Evolutionary conservation across 192 early-diverging fungal species (phyloP), one percentile per base, ranked within the genome.

Genomic region (Linnemannia elongata): DNA sequence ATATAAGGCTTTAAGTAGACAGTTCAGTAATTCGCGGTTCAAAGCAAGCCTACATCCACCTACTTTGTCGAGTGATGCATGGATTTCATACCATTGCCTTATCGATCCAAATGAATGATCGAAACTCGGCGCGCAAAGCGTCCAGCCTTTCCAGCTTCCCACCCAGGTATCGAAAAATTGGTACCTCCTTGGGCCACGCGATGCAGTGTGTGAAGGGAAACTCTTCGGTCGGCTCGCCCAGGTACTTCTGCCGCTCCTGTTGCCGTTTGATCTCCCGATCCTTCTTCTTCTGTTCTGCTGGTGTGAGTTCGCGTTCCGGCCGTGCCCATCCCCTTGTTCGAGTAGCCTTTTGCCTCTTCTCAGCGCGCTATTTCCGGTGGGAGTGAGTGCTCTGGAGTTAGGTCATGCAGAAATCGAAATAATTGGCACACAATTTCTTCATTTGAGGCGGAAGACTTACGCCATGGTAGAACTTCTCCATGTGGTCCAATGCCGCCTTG

Each of bases 81-180:
- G 6, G 27, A 22, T 22, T 22, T 42, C 69, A 36, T 78, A 79
- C 78, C 70, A 79, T 55, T 66, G 75, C 30, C 6, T 73, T 55
- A 3, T 87, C 85, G 6, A 87, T 72, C 85, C 85, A 87, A 9
- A 87, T 87, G n/a, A 60, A 87, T 10, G 69, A 78, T 42, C 63
- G 57, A 75, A 66, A 87, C 42, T 87, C 85, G 22, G 72, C 66
- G 39, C 85, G 73, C 27, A 81, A 3, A 0, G 33, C 35, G 36
- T 81, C 35, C 10, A 87, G 79, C 3, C 55, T 36, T 33, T 78
- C 57, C 9, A 87, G 54, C 22, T 77, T 78, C 8, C 76, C 54
- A 8, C 85, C 85, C 22, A 87, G 68, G 1, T 74, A 45, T 35
- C 76, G 79, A 24, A 47, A 45, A 27, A 69, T 54, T 3, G 80